Evolutionary conservation across 2,329 filamentous ascomycete genomes (phyloP), one percentile per base, ranked within the genome.

Genomic region (Aspergillus proliferans): DNA sequence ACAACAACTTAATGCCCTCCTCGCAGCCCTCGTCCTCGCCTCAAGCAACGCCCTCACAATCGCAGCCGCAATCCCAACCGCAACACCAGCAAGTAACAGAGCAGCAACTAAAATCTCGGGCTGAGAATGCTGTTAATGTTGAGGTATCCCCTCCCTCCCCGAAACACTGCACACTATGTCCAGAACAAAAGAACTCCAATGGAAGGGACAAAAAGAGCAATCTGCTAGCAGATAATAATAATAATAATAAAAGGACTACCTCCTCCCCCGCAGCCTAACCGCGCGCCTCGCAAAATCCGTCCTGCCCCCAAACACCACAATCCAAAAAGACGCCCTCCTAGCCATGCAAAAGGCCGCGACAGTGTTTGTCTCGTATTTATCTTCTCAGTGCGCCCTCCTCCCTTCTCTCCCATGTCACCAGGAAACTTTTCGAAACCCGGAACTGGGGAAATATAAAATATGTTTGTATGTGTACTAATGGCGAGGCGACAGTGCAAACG

Each of bases 331-430:
- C 68, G 82, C 82, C 9, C 68, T 84, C 3, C 68, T 83, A 14
- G 82, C 82, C 6, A 77, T 85, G 52, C 79, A 81, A 45, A 85
- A 84, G 61, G 80, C 80, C 52, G 82, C 82, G 24, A 85, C 82
- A 3, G 82, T 85, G 3, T 85, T 85, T 64, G 78, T 85, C 15
- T 84, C 79, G 52, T 84, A 84, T 62, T 68, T 84, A 43, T 78
- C 80, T 50, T 76, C 77, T 49, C 74, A 77, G 80, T 83, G 73
- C 51, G 77, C 63, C 40, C 28, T 36, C 3, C 15, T 22, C 39
- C 22, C 36, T 19, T 45, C 34, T 12, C 12, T 15, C 24, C 19
- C 36, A 12, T 47, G 15, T 15, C 15, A 15, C 15, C 15, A 15
- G 15, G 15, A 15, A 15, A 15, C 15, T 15, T 15, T 15, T 15